These are phyloP conservation scores for Phytophthora meadii DNA, from an alignment of 352 stramenopile genomes.

Conservation along the genomic window DNA sequence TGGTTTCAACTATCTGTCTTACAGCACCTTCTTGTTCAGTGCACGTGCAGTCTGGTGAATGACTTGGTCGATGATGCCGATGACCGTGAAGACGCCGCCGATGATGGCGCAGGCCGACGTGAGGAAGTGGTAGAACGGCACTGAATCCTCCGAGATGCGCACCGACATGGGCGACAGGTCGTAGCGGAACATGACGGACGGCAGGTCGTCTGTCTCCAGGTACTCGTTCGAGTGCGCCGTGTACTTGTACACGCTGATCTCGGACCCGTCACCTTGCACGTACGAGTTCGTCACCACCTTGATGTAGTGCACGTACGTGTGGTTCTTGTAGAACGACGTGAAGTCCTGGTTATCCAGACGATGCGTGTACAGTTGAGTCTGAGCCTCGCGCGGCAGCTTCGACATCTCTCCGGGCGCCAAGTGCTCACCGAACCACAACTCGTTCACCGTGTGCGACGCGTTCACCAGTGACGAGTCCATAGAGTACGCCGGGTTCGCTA, in stretches of 20 bases:
- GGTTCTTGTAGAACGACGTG: slow-evolving; percentile 92
- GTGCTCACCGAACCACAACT: slow-evolving; percentile 95
- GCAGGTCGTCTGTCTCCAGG: slow-evolving; percentile 83
- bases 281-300: slow-evolving; percentile 97
- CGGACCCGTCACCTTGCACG: slow-evolving; percentile 65
- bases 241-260: slow-evolving; percentile 91
- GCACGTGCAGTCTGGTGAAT: slow-evolving; percentile 87
- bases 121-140: slow-evolving; percentile 96
- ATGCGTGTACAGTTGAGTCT: slow-evolving; percentile 93
- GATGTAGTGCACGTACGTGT: slow-evolving; percentile 99
- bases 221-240: slow-evolving; percentile 91
- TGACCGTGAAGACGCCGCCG: slow-evolving; percentile 95
- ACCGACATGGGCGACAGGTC: slow-evolving; percentile 94
- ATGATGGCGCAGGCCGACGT: slow-evolving; percentile 96
- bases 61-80: slow-evolving; percentile 93
- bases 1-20: slow-evolving; percentile 27
- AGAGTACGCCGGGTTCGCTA: slow-evolving; percentile 95
- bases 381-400: slow-evolving; percentile 88
- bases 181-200: slow-evolving; percentile 93
- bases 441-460: slow-evolving; percentile 95
- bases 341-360: slow-evolving; percentile 94
- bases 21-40: slow-evolving; percentile 92
- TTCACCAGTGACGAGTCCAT: slow-evolving; percentile 92
- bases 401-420: slow-evolving; percentile 57
- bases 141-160: slow-evolving; percentile 92